Evolutionary conservation across 2,329 filamentous ascomycete genomes (phyloP).

Genomic region (Zalaria sp.): DNA sequence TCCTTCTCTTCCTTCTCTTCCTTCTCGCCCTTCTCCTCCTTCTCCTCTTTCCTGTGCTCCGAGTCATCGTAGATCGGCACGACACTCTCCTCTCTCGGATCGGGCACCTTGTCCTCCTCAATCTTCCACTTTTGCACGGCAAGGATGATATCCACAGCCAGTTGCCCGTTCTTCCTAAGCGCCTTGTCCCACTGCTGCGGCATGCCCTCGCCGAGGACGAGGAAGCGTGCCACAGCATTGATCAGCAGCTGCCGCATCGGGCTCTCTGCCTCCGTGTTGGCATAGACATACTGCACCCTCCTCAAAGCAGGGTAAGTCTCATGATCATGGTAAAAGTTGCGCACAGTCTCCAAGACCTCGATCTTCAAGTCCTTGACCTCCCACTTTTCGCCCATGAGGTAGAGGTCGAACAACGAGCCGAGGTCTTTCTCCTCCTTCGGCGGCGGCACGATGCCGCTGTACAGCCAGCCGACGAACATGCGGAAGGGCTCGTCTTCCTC

Average conservation of each 20-base stretch:
- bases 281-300: slow-evolving; percentile 38
- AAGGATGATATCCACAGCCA: slow-evolving; percentile 40
- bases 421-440: slow-evolving; percentile 37
- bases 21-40: slow-evolving; percentile 10
- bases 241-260: slow-evolving; percentile 37
- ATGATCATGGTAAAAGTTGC: slow-evolving; percentile 38
- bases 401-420: slow-evolving; percentile 36
- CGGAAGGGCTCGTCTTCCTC: slow-evolving; percentile 38
- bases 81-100: slow-evolving; percentile 30
- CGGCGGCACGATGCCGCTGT: slow-evolving; percentile 31
- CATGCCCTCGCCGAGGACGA: slow-evolving; percentile 35
- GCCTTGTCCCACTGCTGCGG: slow-evolving; percentile 41
- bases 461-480: slow-evolving; percentile 40
- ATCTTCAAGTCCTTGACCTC: slow-evolving; percentile 31
- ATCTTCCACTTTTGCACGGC: slow-evolving; percentile 41
- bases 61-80: slow-evolving; percentile 22
- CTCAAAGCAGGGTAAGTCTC: slow-evolving; percentile 38
- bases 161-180: slow-evolving; percentile 38
- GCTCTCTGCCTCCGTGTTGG: slow-evolving; percentile 32
- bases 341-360: slow-evolving; percentile 35
- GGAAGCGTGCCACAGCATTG: slow-evolving; percentile 33
- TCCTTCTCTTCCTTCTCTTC: slow-evolving; percentile 11
- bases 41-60: slow-evolving; percentile 10
- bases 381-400: slow-evolving; percentile 40
- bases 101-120: slow-evolving; percentile 33